Conservation (phyloP, 257 asterid species). For the Galeopsis tetrahit region DNA sequence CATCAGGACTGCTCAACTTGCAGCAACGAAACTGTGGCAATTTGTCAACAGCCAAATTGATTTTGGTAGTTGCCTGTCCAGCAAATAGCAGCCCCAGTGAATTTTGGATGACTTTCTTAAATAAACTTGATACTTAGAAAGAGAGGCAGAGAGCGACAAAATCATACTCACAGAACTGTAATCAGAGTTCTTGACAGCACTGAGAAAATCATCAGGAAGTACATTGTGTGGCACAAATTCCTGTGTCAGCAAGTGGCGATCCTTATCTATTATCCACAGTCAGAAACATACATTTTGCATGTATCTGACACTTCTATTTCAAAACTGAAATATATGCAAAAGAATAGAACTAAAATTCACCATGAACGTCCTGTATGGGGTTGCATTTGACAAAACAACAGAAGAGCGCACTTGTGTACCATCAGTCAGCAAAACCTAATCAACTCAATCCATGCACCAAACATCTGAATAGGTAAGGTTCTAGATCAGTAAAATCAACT, state of each 20-base stretch:
- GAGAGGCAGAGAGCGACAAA: background rate
- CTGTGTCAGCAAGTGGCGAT: constrained; percentile 51
- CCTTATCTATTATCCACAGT: constrained; percentile 17
- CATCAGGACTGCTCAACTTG: constrained; percentile 58
- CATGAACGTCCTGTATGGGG: constrained; percentile 94
- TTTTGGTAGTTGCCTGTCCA: constrained; percentile 91
- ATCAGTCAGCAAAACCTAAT: constrained; percentile 83
- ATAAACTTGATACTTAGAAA: constrained; percentile 18
- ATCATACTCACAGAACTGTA: constrained; percentile 86
- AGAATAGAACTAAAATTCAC: constrained; percentile 46
- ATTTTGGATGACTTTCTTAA: constrained; percentile 22
- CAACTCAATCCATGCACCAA: constrained; percentile 34
- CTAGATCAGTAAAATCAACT: constrained; percentile 23
- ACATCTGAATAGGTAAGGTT: constrained; percentile 28
- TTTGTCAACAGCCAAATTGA: constrained; percentile 81
- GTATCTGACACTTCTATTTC: background rate
- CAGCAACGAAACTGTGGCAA: constrained; percentile 84
- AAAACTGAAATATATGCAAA: constrained; percentile 21
- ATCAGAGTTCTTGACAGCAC: constrained; percentile 69
- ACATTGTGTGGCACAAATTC: constrained; percentile 75
- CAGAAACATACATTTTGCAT: constrained; percentile 10
- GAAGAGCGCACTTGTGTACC: constrained; percentile 77
- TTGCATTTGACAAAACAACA: constrained; percentile 91
- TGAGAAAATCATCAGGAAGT: constrained; percentile 75
- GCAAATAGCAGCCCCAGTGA: constrained; percentile 30